phyloP scores from a whole-genome alignment of 352 stramenopile genomes.

The Phytophthora melonis region DNA sequence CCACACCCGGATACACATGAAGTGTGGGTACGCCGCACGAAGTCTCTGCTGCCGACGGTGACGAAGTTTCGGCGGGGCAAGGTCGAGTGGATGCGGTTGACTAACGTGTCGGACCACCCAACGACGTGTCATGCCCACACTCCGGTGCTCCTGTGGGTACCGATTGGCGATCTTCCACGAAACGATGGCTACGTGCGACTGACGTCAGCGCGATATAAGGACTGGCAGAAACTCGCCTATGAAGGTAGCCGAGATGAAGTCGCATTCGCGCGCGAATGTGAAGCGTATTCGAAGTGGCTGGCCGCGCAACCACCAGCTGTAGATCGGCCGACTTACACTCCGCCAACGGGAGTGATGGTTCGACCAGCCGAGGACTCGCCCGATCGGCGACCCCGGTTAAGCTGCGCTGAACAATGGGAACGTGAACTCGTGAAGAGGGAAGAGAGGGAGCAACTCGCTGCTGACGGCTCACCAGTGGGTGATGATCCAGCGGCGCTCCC shows the following conservation, averaged over 20 bases:
- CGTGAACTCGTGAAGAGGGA: too few relatives aligned
- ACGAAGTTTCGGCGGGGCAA: neutral
- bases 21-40: too few relatives aligned
- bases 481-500: too few relatives aligned
- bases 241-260: neutral
- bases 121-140: neutral
- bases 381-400: too few relatives aligned
- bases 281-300: neutral
- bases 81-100: neutral
- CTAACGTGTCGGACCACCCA: too few relatives aligned
- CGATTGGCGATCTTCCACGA: neutral
- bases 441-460: too few relatives aligned
- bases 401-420: too few relatives aligned
- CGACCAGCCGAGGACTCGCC: neutral
- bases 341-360: neutral
- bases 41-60: neutral
- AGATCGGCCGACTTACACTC: neutral
- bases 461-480: too few relatives aligned
- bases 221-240: neutral
- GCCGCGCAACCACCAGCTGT: neutral
- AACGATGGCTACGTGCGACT: neutral
- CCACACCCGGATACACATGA: too few relatives aligned
- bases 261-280: neutral
- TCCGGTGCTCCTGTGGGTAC: neutral
- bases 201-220: neutral